A percentile compares a stretch with the other conserved stretches of the same genome.
Evolutionary conservation across 129 eudicot genomes (phyloP).

Genomic region (Flaveria brownii): DNA sequence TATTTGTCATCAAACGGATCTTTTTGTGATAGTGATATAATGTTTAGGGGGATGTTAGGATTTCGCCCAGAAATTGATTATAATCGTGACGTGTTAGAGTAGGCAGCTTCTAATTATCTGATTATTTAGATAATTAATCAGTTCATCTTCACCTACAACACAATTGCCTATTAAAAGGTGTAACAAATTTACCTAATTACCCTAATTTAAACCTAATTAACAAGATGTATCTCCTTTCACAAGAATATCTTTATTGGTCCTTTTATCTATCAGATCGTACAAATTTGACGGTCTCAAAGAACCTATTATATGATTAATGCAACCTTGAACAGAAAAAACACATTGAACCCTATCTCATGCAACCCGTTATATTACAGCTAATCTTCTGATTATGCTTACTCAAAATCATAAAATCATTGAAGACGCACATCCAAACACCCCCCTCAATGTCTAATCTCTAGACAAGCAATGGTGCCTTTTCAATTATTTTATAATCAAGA

Average conservation of each 20-base stretch:
- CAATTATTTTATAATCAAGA: not conserved
- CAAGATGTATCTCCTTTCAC: not conserved
- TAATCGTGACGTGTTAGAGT: not conserved
- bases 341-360: not conserved
- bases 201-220: not conserved
- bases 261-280: no score
- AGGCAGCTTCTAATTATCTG: not conserved
- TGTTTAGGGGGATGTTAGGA: not conserved
- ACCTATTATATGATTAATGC: not conserved
- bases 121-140: not conserved
- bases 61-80: not conserved
- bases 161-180: not conserved
- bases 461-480: no score
- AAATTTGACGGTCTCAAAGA: not conserved
- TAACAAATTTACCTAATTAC: not conserved
- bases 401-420: not conserved
- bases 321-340: not conserved
- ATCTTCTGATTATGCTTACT: not conserved
- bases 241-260: not conserved
- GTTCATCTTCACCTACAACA: not conserved
- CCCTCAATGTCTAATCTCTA: not conserved
- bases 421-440: conserved; percentile 19
- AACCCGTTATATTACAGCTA: not conserved
- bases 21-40: not conserved
- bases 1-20: no score